Percentiles rank a stretch among this genome's conserved stretches.
phyloP scores from a whole-genome alignment of 345 rosid species.

The Trapa bicornis region DNA sequence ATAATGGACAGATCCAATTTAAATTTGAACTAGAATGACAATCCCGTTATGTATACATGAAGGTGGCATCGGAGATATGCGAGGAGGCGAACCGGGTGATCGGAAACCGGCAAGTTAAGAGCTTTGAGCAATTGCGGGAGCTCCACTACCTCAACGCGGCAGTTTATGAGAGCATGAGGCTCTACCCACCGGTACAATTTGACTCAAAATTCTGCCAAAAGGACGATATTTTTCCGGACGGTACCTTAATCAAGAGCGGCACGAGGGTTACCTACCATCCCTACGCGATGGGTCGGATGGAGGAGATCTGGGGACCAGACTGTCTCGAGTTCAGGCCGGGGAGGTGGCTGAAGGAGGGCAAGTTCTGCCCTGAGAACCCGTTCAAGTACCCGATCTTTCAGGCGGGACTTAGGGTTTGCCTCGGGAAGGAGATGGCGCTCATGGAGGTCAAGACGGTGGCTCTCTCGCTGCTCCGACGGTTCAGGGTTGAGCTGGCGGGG shows the following conservation, averaged over 20 bases:
- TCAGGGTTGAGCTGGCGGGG: constrained; percentile 14
- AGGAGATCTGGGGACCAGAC: constrained; percentile 57
- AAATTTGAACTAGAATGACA: too few relatives aligned
- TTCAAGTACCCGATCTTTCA: constrained; percentile 65
- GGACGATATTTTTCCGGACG: constrained; percentile 38
- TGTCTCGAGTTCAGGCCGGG: constrained; percentile 60
- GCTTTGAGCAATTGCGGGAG: constrained; percentile 23
- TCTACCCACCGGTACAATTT: constrained; percentile 48
- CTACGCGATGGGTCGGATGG: constrained; percentile 69
- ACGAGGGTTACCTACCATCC: constrained; percentile 70
- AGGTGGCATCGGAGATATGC: constrained; percentile 11
- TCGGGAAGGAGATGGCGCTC: constrained; percentile 75
- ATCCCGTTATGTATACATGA: not conserved
- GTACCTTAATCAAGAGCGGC: constrained; percentile 40
- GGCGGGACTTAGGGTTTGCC: constrained; percentile 55
- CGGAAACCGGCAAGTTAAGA: constrained; percentile 15
- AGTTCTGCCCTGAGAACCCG: constrained; percentile 36
- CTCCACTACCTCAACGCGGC: constrained; percentile 39
- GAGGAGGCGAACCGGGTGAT: constrained; percentile 29
- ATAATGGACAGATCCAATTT: not conserved
- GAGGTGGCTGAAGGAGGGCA: constrained; percentile 49
- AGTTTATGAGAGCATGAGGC: constrained; percentile 39
- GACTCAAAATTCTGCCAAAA: constrained; percentile 38
- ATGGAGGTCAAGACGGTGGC: constrained; percentile 51
- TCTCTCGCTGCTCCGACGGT: constrained; percentile 31